Base-by-base conservation (phyloP, 2,329 filamentous ascomycete genomes). In the Fusarium palustre region DNA sequence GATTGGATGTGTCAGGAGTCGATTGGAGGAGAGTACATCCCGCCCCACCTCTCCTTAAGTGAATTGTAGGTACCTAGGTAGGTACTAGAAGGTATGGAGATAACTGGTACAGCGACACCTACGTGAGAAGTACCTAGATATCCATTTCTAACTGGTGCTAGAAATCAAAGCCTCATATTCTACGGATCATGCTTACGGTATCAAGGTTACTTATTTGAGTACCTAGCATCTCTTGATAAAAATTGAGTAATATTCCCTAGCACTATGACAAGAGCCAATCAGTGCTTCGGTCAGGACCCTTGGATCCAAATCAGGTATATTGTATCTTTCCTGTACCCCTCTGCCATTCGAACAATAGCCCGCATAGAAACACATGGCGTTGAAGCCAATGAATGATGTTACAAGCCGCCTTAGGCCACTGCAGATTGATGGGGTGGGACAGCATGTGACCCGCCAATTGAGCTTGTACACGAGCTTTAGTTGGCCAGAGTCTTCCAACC, bases 1-100 rank as follows among this genome's bases (percentile, higher is more conserved):
- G 47, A 66, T 60, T 48, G 31, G 31, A 75, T 77, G 74, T 78
- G 77, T 77, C 74, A 75, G 68, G 72, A 74, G 74, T 42, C 39
- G 8, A 55, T 59, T 43, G 46, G 46, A 33, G 45, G 46, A 47
- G 22, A 48, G 25, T 50, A 25, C 20, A 8, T 33, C 36, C 46
- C 33, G n/a, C 48, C 48, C 36, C 48, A 52, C 33, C 48, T 52
- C 16, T 36, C 24, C 39, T 28, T 38, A n/a, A n/a, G n/a, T n/a
- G 48, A 50, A 50, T 25, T 28, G 9, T n/a, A 50, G 31, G 25
- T 18, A 46, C n/a, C n/a, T n/a, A n/a, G n/a, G n/a, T n/a, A n/a
- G n/a, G n/a, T n/a, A n/a, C n/a, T n/a, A n/a, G n/a, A n/a, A n/a
- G n/a, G n/a, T n/a, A n/a, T n/a, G n/a, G 24, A 13, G 20, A 12